Evolutionary conservation across 495 filamentous ascomycete species (phyloP).

Genomic region (Friedmanniomyces endolithicus): DNA sequence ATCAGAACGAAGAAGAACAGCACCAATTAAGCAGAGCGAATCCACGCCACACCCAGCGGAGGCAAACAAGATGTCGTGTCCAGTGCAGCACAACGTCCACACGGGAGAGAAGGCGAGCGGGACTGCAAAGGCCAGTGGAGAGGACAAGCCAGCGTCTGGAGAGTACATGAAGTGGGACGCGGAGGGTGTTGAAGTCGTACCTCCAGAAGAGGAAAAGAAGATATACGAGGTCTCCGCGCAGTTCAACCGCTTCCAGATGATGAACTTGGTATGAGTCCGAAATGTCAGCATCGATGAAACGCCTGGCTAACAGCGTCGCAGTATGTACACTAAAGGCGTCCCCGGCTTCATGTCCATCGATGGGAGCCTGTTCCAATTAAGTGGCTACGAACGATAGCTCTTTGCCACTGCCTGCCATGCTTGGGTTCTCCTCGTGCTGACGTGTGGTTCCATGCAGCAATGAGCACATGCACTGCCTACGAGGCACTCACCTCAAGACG

Average conservation of each 20-base stretch:
- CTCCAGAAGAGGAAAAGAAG: slow-evolving; percentile 33
- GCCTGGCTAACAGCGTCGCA: no score
- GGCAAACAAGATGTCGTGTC: no score
- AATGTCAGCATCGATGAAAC: not conserved
- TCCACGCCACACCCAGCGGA: no score
- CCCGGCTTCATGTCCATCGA: not conserved
- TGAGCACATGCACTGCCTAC: slow-evolving; percentile 33
- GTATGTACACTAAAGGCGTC: not conserved
- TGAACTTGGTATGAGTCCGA: slow-evolving; percentile 24
- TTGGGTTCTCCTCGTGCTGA: not conserved
- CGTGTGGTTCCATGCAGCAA: slow-evolving; percentile 17
- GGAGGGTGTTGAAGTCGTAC: slow-evolving; percentile 34
- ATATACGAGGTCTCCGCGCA: slow-evolving; percentile 36
- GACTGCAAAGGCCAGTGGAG: slow-evolving; percentile 1
- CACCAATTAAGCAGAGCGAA: not conserved
- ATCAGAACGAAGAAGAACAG: not conserved
- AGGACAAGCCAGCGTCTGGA: slow-evolving; percentile 3
- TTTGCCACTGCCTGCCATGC: not conserved
- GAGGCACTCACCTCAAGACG: slow-evolving; percentile 35
- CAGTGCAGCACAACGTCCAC: slow-evolving; percentile 3
- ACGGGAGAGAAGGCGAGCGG: slow-evolving; percentile 6
- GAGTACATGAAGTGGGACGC: slow-evolving; percentile 26
- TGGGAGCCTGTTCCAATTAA: not conserved
- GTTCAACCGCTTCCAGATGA: slow-evolving; percentile 38
- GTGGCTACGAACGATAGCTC: no score